Evolutionary conservation across 2,329 filamentous ascomycete species (phyloP).

Genomic region (Botrytis byssoidea): DNA sequence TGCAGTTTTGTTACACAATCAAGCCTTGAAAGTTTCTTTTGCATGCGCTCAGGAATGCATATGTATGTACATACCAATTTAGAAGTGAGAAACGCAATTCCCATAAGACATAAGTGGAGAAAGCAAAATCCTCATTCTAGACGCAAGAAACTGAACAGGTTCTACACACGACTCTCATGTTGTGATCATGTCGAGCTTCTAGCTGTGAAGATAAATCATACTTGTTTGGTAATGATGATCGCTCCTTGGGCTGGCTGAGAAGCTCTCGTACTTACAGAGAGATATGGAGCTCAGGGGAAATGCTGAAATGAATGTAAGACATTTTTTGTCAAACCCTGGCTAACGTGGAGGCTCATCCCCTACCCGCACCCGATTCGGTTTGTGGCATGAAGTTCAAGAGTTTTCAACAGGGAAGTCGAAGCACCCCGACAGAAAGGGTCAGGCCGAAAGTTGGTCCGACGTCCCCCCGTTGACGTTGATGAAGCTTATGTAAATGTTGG

Average conservation of each 20-base stretch:
- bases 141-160: neutral
- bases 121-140: neutral
- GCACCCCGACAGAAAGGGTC: constrained; percentile 2
- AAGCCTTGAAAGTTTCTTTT: neutral
- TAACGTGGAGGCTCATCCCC: neutral
- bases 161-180: neutral
- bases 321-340: neutral
- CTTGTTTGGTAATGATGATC: neutral
- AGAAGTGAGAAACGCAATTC: neutral
- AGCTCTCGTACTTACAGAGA: neutral
- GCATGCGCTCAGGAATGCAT: neutral
- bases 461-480: neutral
- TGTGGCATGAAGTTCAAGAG: neutral
- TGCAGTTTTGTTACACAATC: neutral
- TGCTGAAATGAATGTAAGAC: constrained; percentile 13
- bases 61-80: neutral
- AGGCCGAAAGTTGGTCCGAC: neutral
- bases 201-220: neutral
- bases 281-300: neutral
- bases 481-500: neutral
- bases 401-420: neutral
- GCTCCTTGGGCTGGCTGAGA: neutral
- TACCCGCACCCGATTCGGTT: neutral
- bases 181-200: neutral
- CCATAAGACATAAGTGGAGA: neutral